phyloP scores from a whole-genome alignment of 495 filamentous ascomycete species.

The Penicillium atrosanguineum region DNA sequence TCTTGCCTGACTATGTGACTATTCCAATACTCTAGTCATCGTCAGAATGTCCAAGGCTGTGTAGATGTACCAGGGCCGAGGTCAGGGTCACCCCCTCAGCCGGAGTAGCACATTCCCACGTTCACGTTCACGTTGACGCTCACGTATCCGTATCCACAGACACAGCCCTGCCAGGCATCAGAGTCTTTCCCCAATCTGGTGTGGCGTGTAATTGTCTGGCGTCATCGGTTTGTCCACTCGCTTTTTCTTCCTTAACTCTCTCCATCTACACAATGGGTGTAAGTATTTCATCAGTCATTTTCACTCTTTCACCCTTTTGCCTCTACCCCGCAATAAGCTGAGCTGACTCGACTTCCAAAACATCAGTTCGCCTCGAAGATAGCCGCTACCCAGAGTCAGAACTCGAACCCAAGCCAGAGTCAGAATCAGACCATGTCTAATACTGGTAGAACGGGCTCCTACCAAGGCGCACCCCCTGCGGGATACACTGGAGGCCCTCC shows the following conservation, averaged over 20 bases:
- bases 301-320: background rate
- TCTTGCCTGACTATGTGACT: too few relatives aligned
- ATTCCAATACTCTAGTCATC: too few relatives aligned
- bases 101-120: too few relatives aligned
- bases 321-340: background rate
- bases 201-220: constrained; percentile 7
- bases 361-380: constrained; percentile 47
- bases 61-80: too few relatives aligned
- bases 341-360: constrained; percentile 7
- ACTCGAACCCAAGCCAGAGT: background rate
- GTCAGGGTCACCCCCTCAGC: too few relatives aligned
- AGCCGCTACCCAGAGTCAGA: constrained; percentile 18
- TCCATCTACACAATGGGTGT: constrained; percentile 33
- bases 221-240: constrained; percentile 11
- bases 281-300: constrained; percentile 16
- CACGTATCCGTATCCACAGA: too few relatives aligned
- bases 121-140: too few relatives aligned
- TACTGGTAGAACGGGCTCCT: constrained; percentile 25
- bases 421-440: constrained; percentile 8
- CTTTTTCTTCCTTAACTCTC: background rate
- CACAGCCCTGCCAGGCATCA: background rate
- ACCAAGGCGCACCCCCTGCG: constrained; percentile 39
- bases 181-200: constrained; percentile 4
- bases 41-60: too few relatives aligned
- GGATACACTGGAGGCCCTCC: constrained; percentile 46